Evolutionary conservation across 768 basidiomycete genomes (phyloP).

Genomic region (Guyanaporus albipodus): DNA sequence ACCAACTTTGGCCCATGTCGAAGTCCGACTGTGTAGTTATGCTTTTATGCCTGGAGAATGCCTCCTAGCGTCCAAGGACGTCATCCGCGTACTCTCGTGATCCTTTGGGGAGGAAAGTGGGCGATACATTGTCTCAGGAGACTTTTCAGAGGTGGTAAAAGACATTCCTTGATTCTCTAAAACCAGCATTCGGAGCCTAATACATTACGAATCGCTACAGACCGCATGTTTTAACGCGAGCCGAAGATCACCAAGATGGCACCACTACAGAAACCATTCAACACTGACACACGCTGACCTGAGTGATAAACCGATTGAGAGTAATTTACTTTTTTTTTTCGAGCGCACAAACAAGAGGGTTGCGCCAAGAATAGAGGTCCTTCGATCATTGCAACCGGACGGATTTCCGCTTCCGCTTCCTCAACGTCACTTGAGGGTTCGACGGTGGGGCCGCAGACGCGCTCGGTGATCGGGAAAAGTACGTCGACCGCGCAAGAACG

Average conservation of each 20-base stretch:
- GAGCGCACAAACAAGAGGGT: neutral
- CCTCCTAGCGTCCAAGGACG: too few species aligned
- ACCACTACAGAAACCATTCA: neutral
- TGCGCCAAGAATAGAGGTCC: neutral
- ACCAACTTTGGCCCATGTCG: too few species aligned
- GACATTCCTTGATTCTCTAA: too few species aligned
- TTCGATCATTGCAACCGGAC: constrained; percentile 23
- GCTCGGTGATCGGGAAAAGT: constrained; percentile 6
- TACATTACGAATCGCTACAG: too few species aligned
- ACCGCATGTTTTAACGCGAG: too few species aligned
- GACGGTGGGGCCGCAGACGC: neutral
- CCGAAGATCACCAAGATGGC: neutral
- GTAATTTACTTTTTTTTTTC: neutral
- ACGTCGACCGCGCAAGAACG: constrained; percentile 12
- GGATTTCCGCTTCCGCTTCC: constrained; percentile 23
- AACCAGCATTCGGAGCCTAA: too few species aligned
- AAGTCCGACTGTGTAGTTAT: too few species aligned
- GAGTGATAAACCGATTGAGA: neutral
- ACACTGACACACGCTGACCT: neutral
- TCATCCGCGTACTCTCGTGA: too few species aligned
- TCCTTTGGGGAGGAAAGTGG: too few species aligned
- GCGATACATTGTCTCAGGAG: too few species aligned
- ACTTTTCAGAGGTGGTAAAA: too few species aligned
- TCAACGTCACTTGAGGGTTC: constrained; percentile 11
- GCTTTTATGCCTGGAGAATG: too few species aligned